Conservation (phyloP, 2,329 filamentous ascomycete genomes). For the Magnaporthiopsis poae region DNA sequence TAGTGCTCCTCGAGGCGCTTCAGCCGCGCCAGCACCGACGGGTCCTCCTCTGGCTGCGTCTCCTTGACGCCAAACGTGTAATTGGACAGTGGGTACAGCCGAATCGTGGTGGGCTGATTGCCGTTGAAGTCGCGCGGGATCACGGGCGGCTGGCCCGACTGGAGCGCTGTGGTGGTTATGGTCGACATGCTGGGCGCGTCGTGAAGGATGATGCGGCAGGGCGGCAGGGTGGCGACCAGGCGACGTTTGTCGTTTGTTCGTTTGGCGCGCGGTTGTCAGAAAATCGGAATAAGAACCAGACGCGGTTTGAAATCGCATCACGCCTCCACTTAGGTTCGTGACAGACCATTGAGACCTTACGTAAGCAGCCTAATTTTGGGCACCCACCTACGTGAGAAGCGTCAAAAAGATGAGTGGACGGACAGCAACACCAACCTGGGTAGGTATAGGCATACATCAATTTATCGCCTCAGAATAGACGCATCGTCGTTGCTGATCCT, state of each 20-base stretch:
- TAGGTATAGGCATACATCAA: no score
- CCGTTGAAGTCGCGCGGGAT: constrained; percentile 76
- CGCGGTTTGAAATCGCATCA: neutral
- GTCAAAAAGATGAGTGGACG: no score
- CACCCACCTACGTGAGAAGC: no score
- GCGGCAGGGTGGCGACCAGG: neutral
- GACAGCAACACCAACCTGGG: no score
- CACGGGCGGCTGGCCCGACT: constrained; percentile 69
- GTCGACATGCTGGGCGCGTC: constrained; percentile 58
- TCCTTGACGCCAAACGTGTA: constrained; percentile 99
- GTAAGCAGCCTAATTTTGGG: neutral
- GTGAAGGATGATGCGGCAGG: neutral
- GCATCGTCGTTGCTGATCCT: no score
- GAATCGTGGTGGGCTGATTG: constrained; percentile 81
- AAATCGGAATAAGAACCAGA: neutral
- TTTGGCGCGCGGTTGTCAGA: neutral
- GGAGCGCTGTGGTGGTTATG: constrained; percentile 63
- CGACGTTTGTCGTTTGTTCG: neutral
- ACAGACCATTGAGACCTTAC: neutral
- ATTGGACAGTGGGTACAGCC: constrained; percentile 89
- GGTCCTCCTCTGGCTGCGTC: constrained; percentile 94
- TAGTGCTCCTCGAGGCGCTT: constrained; percentile 96
- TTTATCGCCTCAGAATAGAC: no score
- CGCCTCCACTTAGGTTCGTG: no score
- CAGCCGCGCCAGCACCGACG: constrained; percentile 82